Evolutionary conservation across 371 early-diverging fungal genomes (phyloP).

Genomic region (Fennellomyces sp.): DNA sequence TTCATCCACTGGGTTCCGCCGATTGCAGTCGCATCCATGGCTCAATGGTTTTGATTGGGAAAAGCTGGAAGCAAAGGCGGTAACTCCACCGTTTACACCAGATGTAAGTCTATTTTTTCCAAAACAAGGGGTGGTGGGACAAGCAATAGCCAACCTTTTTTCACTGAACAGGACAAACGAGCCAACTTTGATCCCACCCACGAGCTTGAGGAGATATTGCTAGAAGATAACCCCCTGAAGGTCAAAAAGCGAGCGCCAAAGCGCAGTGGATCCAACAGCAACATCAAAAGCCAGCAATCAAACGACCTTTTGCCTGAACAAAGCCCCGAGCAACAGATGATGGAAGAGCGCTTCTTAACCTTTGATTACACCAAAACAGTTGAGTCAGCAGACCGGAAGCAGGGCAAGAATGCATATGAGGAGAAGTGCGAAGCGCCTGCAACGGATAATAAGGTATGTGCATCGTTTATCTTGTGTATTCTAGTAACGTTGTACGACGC

Average conservation of each 20-base stretch:
- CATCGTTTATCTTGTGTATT: slow-evolving; percentile 28
- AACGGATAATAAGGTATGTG: neutral
- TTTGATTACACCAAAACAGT: slow-evolving; percentile 66
- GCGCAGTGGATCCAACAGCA: slow-evolving; percentile 22
- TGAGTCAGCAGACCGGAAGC: slow-evolving; percentile 17
- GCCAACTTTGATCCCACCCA: slow-evolving; percentile 95
- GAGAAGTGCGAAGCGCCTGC: slow-evolving; percentile 26
- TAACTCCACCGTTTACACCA: slow-evolving; percentile 68
- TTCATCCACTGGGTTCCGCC: slow-evolving; percentile 53
- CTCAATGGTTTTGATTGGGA: slow-evolving; percentile 62
- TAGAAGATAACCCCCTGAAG: slow-evolving; percentile 92
- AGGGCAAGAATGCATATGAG: slow-evolving; percentile 33
- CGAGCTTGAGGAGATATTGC: slow-evolving; percentile 91
- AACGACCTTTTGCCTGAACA: slow-evolving; percentile 10
- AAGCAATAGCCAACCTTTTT: neutral
- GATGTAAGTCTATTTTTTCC: slow-evolving; percentile 38
- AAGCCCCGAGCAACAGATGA: slow-evolving; percentile 48
- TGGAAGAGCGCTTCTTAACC: slow-evolving; percentile 65
- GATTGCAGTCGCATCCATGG: slow-evolving; percentile 64
- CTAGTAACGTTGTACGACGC: too few relatives aligned
- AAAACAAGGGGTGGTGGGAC: neutral
- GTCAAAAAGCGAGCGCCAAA: slow-evolving; percentile 36
- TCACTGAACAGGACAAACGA: slow-evolving; percentile 46
- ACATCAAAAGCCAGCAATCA: slow-evolving; percentile 22
- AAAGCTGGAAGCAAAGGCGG: slow-evolving; percentile 53